Percentiles rank a stretch among this genome's conserved stretches.
Conservation (phyloP, 768 basidiomycete genomes). For the Tricholoma matsutake region DNA sequence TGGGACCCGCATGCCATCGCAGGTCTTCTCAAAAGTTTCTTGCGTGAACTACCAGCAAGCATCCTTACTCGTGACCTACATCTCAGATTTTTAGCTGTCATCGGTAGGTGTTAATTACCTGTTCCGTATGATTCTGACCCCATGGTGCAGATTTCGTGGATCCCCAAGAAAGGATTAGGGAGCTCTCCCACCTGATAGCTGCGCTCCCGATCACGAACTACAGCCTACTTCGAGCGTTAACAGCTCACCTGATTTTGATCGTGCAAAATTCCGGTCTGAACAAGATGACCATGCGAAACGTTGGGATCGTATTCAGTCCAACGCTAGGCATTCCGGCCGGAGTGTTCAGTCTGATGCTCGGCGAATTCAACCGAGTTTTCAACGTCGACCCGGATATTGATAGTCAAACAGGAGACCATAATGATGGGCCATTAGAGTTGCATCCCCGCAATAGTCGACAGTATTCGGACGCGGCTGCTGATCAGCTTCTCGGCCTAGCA, state of each 20-base stretch:
- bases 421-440: slow-evolving; percentile 30
- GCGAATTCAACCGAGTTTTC: slow-evolving; percentile 91
- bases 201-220: slow-evolving; percentile 91
- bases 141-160: slow-evolving; percentile 74
- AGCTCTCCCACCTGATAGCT: slow-evolving; percentile 83
- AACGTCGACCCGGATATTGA: slow-evolving; percentile 58
- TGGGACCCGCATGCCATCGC: slow-evolving; percentile 99
- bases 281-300: slow-evolving; percentile 99
- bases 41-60: slow-evolving; percentile 91
- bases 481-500: slow-evolving; percentile 73
- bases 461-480: slow-evolving; percentile 81
- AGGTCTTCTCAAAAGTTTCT: slow-evolving; percentile 88
- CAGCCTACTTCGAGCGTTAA: slow-evolving; percentile 88
- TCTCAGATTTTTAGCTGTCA: slow-evolving; percentile 85
- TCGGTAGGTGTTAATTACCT: slow-evolving; percentile 58
- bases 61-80: slow-evolving; percentile 92
- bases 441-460: slow-evolving; percentile 79
- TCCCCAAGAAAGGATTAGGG: slow-evolving; percentile 81
- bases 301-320: slow-evolving; percentile 97
- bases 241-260: slow-evolving; percentile 91
- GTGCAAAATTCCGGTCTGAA: slow-evolving; percentile 87
- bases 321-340: slow-evolving; percentile 98
- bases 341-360: slow-evolving; percentile 92
- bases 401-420: slow-evolving; percentile 23
- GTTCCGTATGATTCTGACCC: slow-evolving; percentile 5